These are phyloP conservation scores for Vigna reflexopilosa DNA, from an alignment of 306 rosid species.

Conservation along the genomic window DNA sequence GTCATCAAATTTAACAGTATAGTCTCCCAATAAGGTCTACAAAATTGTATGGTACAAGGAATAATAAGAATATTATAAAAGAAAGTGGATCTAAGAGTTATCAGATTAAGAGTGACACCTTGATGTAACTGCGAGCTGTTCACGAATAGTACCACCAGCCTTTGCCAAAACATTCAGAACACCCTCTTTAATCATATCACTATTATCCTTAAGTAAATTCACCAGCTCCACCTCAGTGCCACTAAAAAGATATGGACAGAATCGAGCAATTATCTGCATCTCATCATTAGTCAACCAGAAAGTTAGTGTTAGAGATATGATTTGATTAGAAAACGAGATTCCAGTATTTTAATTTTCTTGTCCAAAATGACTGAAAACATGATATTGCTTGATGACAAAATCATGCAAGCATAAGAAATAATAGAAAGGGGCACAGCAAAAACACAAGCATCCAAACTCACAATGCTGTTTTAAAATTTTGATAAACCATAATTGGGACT, in stretches of 20 bases:
- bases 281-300: constrained; percentile 30
- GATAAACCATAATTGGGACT: constrained; percentile 28
- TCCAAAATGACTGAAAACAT: constrained; percentile 42
- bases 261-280: constrained; percentile 87
- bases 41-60: constrained; percentile 64
- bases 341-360: constrained; percentile 21
- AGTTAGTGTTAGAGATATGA: constrained; percentile 4
- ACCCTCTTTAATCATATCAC: constrained; percentile 86
- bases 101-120: constrained; percentile 60
- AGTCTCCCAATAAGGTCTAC: constrained; percentile 89
- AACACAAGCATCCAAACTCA: constrained; percentile 18
- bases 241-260: constrained; percentile 74
- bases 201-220: constrained; percentile 83
- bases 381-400: constrained; percentile 33
- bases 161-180: constrained; percentile 81
- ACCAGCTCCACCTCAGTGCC: constrained; percentile 84
- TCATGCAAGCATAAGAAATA: not conserved
- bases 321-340: constrained; percentile 15
- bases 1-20: constrained; percentile 39
- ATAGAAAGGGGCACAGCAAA: constrained; percentile 27
- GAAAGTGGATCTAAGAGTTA: constrained; percentile 20
- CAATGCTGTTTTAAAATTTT: constrained; percentile 11
- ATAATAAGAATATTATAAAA: constrained; percentile 44
- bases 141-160: constrained; percentile 98
- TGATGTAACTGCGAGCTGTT: constrained; percentile 80